Evolutionary conservation across 2,329 filamentous ascomycete species (phyloP), one percentile per base, ranked within the genome.

Genomic region (Colletotrichum scovillei): DNA sequence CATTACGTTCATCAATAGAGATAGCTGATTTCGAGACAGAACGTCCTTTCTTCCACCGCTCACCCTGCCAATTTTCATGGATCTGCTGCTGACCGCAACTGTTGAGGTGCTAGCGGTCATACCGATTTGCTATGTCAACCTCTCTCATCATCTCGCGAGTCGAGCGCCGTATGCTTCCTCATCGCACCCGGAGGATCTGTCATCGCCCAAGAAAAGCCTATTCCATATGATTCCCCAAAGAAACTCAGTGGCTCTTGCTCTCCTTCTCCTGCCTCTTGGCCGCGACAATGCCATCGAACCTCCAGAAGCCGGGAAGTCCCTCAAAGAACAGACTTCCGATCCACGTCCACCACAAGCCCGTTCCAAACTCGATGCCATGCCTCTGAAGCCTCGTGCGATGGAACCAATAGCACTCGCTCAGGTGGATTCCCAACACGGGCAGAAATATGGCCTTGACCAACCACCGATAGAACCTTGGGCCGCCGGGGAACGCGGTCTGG

Each of bases 381-480:
- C 80, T 87, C 67, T 77, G 78, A 73, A 91, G 79, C 72, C 86
- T 82, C 62, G 82, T 84, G 55, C 79, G 81, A 75, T 88, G 87
- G 76, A 92, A 84, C 79, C 85, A 83, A 57, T 83, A 82, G n/a
- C 87, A 83, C 85, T 98, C 96, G 3, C 81, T 72, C 0, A 86
- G 26, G 82, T 98, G 96, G 14, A 94, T 88, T 0, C 78, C 85
- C 1, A 94, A 4, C 69, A 95, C 89, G 0, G 89, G 85, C 24
- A 84, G 77, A 67, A 93, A 84, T 55, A 96, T 84, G 16, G 84
- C 79, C 62, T 88, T 88, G 74, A 92, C 90, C 1, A 93, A 81
- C 80, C 85, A 88, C 75, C 87, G 85, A 77, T 90, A 92, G 69
- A 88, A 88, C 2, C 79, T 80, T 2, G 90, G 87, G 11, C 94